Base-by-base conservation (phyloP, 176 grass and related monocot species). In the Carex cristatella region DNA sequence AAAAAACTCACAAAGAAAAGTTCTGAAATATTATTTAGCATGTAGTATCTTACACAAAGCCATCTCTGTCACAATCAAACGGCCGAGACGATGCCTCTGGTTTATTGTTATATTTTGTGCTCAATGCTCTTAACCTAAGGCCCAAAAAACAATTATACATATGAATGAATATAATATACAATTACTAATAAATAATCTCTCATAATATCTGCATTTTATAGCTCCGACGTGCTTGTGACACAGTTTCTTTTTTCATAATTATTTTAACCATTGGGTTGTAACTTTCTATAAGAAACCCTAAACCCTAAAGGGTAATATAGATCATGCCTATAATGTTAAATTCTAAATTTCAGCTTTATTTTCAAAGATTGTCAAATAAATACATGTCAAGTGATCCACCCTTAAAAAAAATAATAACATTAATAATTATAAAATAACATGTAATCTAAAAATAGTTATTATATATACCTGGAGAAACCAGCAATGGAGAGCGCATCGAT, bases 11-110 rank as follows among this genome's bases (percentile, higher is more conserved):
- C 3, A 69, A 38, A 32, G 0, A 5, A 58, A 32, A 28, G 16
- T 18, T 46, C 67, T 2, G 2, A 62, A 14, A 72, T 81, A 85
- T 73, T 55, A 87, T 31, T 31, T 65, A 7, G 4, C 28, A 79
- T 32, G 42, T 53, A 42, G 82, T 76, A 35, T 67, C 88, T 46
- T 98, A 98, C 93, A 95, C 95, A 88, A 98, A 95, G 86, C 95
- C 95, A 91, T 98, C 95, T 94, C 95, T 93, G 81, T 89, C 86
- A 23, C 91, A 93, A 89, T 98, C 93, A 88, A 98, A 98, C 13
- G 93, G 95, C 44, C 93, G 92, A 40, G 95, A 98, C 84, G 93
- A 89, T 67, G 70, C 83, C 65, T 92, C 60, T 9, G 93, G 95
- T 66, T 73, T 76, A 44, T 85, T 81, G 60, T 98, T 94, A 65